Conservation (phyloP, 495 filamentous ascomycete genomes). For the Neurospora sp. region DNA sequence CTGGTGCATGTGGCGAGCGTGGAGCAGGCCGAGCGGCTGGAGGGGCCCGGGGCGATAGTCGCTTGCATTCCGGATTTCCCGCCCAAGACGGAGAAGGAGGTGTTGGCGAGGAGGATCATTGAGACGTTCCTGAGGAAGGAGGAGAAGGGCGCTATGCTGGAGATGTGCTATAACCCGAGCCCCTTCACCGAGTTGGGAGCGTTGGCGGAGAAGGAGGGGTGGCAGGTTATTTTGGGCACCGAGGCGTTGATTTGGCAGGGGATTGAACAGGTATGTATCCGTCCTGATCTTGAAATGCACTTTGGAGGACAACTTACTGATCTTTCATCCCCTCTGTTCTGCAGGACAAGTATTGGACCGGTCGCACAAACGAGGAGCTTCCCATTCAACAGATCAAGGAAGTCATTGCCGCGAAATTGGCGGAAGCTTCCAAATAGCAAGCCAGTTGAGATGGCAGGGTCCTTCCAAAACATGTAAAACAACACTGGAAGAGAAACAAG, state of each 20-base stretch:
- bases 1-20: slow-evolving; percentile 47
- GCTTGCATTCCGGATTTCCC: slow-evolving; percentile 61
- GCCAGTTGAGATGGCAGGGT: neutral
- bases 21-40: slow-evolving; percentile 44
- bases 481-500: neutral
- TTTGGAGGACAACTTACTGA: neutral
- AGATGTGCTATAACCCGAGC: slow-evolving; percentile 72
- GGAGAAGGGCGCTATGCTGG: slow-evolving; percentile 55
- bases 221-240: slow-evolving; percentile 59
- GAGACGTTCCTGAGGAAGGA: slow-evolving; percentile 43
- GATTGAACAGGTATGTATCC: slow-evolving; percentile 45
- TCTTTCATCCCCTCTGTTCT: neutral
- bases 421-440: slow-evolving; percentile 12
- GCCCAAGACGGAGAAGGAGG: slow-evolving; percentile 51
- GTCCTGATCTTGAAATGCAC: neutral
- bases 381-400: slow-evolving; percentile 45
- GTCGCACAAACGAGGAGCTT: slow-evolving; percentile 40
- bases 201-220: slow-evolving; percentile 46
- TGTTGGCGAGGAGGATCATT: slow-evolving; percentile 42
- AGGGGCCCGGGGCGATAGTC: slow-evolving; percentile 51
- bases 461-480: neutral
- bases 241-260: slow-evolving; percentile 71
- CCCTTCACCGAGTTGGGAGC: slow-evolving; percentile 55
- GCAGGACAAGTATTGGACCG: slow-evolving; percentile 51
- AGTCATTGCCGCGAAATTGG: slow-evolving; percentile 32